Evolutionary conservation across 1,284 basidiomycete genomes (phyloP), one percentile per base, ranked within the genome.

Genomic region (Golubevia sp.): DNA sequence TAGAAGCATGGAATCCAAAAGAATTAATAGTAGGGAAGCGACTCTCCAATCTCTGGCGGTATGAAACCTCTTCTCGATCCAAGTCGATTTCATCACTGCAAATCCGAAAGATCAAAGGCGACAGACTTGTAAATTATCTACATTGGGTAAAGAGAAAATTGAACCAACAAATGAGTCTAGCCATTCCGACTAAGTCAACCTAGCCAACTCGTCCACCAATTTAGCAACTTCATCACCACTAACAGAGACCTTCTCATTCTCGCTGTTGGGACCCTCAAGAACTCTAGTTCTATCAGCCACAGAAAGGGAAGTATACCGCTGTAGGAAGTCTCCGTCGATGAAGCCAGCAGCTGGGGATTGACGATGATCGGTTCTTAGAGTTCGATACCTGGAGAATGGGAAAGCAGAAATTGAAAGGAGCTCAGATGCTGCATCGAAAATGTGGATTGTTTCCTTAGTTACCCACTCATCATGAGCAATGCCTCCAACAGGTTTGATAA

Each of bases 361-460:
- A n/a, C 77, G 63, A 50, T 78, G 79, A 54, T 82, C 79, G n/a
- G 78, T 81, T 15, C 78, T 67, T 2, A 76, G 59, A 13, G 78
- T 81, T 8, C 79, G 67, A 25, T 30, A 53, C 20, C 51, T 53
- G n/a, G 24, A 30, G 20, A 30, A 30, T 30, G 51, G n/a, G 24
- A 53, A 15, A 53, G 27, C 13, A 30, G 1, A 53, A 25, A n/a
- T 25, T 30, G 13, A 53, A 53, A 53, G 51, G 20, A 23, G 20
- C 20, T 18, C n/a, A n/a, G n/a, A n/a, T n/a, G n/a, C n/a, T n/a
- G n/a, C n/a, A n/a, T n/a, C n/a, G n/a, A n/a, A n/a, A n/a, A n/a
- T n/a, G n/a, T n/a, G n/a, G n/a, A n/a, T n/a, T n/a, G n/a, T n/a
- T n/a, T n/a, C n/a, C n/a, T n/a, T n/a, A n/a, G n/a, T 13, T 44